These are phyloP conservation scores for Boletales sp. DNA, from an alignment of 768 basidiomycete genomes.

Conservation along the genomic window DNA sequence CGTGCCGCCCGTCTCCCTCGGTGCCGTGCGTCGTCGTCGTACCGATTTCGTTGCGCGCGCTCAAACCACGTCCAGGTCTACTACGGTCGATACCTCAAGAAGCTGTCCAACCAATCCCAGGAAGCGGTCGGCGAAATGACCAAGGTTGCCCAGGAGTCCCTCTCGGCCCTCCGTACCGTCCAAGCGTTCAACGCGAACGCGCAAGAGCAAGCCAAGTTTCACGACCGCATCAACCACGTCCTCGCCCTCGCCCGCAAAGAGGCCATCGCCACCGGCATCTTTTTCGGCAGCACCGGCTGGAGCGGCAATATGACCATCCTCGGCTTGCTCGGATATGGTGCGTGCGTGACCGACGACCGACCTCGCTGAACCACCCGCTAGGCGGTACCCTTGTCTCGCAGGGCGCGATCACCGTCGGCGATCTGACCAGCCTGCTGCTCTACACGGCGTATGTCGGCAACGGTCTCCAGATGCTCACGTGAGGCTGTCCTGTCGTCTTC, in stretches of 20 bases:
- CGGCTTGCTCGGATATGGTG: slow-evolving; percentile 88
- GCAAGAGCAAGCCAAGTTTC: slow-evolving; percentile 77
- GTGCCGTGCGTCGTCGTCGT: slow-evolving; percentile 49
- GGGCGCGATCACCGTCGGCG: slow-evolving; percentile 88
- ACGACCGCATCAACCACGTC: slow-evolving; percentile 58
- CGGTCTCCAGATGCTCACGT: slow-evolving; percentile 79
- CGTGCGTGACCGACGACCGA: slow-evolving; percentile 11
- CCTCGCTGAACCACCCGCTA: slow-evolving; percentile 27
- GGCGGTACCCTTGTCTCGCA: slow-evolving; percentile 88
- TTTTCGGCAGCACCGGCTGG: slow-evolving; percentile 90
- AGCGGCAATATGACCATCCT: slow-evolving; percentile 92
- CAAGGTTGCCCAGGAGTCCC: slow-evolving; percentile 82
- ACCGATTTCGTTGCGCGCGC: neutral
- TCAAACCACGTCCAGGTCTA: slow-evolving; percentile 58
- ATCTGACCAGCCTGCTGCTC: slow-evolving; percentile 82
- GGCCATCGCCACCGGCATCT: slow-evolving; percentile 86
- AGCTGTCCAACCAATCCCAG: slow-evolving; percentile 87
- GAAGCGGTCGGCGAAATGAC: slow-evolving; percentile 97
- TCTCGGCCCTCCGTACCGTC: slow-evolving; percentile 82
- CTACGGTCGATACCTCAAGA: slow-evolving; percentile 93
- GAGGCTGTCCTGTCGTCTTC: slow-evolving; percentile 23
- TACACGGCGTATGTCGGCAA: slow-evolving; percentile 89
- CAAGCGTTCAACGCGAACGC: slow-evolving; percentile 86
- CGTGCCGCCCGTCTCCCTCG: slow-evolving; percentile 84
- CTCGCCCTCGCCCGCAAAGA: slow-evolving; percentile 80